phyloP scores from a whole-genome alignment of 345 rosid genomes.

The Trapa bicornis region DNA sequence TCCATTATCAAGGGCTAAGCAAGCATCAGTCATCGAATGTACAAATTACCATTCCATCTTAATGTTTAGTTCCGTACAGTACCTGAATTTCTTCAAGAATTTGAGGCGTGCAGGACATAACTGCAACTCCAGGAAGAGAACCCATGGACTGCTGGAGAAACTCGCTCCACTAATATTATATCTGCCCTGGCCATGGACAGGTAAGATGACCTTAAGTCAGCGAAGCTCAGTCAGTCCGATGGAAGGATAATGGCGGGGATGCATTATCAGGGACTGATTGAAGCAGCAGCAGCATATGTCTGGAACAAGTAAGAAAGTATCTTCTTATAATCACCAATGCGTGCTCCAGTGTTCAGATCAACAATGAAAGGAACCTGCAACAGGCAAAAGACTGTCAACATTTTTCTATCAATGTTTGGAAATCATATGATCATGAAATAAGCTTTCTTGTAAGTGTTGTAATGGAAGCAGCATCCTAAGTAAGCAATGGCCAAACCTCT shows the following conservation, averaged over 20 bases:
- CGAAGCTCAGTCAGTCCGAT: not conserved
- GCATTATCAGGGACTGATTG: not conserved
- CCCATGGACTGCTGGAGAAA: not conserved
- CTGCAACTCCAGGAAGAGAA: not conserved
- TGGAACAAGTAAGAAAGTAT: constrained; percentile 54
- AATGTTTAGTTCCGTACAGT: not conserved
- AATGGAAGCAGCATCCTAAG: not conserved
- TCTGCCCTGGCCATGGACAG: not conserved
- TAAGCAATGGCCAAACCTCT: constrained; percentile 28
- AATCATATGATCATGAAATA: not conserved
- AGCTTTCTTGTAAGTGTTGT: not conserved
- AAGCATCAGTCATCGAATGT: not conserved
- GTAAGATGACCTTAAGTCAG: not conserved
- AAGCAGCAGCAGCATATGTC: constrained; percentile 31
- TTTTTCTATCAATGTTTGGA: not conserved
- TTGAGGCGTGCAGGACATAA: not conserved
- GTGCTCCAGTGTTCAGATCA: constrained; percentile 63
- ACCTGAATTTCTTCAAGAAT: not conserved
- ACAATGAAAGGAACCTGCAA: constrained; percentile 60
- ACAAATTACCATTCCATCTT: not conserved
- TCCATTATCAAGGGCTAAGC: not conserved
- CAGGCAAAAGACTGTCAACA: not conserved
- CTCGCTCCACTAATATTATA: not conserved
- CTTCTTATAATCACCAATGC: constrained; percentile 47
- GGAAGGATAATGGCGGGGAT: not conserved